These are phyloP conservation scores for Megacollybia marginata DNA, from an alignment of 768 basidiomycete species.

Conservation along the genomic window DNA sequence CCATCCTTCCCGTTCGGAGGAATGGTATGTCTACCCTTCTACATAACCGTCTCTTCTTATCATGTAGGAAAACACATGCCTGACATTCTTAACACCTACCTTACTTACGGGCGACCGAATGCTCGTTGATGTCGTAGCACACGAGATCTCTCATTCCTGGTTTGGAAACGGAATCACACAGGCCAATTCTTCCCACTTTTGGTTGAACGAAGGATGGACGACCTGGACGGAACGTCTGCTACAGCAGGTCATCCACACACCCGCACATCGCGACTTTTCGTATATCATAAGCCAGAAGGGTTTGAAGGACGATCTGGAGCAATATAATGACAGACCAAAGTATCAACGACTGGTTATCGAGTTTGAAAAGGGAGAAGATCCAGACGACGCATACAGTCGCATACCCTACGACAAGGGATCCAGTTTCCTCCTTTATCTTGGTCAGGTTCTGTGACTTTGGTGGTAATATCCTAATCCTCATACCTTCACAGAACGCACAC, in stretches of 20 bases:
- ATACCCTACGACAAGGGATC: constrained; percentile 89
- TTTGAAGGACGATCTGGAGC: constrained; percentile 62
- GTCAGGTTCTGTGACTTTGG: constrained; percentile 22
- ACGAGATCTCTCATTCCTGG: constrained; percentile 84
- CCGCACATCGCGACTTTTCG: constrained; percentile 72
- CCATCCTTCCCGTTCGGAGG: constrained; percentile 92
- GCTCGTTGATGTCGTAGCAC: constrained; percentile 83
- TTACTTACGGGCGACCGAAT: constrained; percentile 82
- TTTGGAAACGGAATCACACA: constrained; percentile 89
- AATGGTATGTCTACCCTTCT: constrained; percentile 44
- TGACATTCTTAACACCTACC: constrained; percentile 86
- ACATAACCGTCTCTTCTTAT: neutral
- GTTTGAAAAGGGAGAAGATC: constrained; percentile 67
- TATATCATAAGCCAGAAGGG: constrained; percentile 71
- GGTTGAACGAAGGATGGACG: constrained; percentile 93
- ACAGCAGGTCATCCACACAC: constrained; percentile 59
- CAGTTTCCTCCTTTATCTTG: constrained; percentile 81
- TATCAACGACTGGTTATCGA: constrained; percentile 78
- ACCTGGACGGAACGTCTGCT: constrained; percentile 87
- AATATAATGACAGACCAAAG: constrained; percentile 52
- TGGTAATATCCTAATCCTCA: neutral
- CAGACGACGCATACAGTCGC: constrained; percentile 56
- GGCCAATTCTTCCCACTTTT: constrained; percentile 67
- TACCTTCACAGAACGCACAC: constrained; percentile 42
- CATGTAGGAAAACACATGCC: constrained; percentile 77